Base-by-base conservation (phyloP, 2,329 filamentous ascomycete genomes). In the Myriosclerotinia duriaeana region DNA sequence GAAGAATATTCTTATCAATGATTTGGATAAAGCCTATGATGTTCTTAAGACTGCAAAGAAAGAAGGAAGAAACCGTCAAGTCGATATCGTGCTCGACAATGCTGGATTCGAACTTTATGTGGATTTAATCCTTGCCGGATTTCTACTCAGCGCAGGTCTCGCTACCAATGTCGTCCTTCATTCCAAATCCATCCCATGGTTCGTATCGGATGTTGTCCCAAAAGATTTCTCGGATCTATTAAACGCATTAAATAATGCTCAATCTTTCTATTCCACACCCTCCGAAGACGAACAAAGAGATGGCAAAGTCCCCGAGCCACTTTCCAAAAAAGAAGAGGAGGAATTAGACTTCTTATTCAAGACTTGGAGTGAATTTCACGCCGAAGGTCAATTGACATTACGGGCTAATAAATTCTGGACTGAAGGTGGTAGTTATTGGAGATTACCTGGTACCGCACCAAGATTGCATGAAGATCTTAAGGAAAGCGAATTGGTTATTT, bases 21-120 rank as follows among this genome's bases (percentile, higher is more conserved):
- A 99, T 76, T 84, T 97, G 7, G 84, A 83, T 14, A 80, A 82
- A 12, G 90, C 91, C 0, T 97, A 95, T 77, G 80, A 85, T 9
- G 78, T 86, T 0, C 83, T 96, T 30, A 85, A 84, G 65, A 82
- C 85, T 68, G 89, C 89, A 0, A 85, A 89, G 71, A 83, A 82
- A 30, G 82, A 84, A 42, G 84, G 85, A 38, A 86, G 87, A 68
- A 88, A 93, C 71, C 85, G 93, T 48, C 85, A 92, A 20, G 89
- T 99, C 2, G 95, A 99, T 74, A 94, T 99, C 70, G 90, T 99
- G 2, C 89, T 99, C 6, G 95, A 99, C 78, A 99, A 99, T 73
- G 92, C 95, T 26, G 95, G 95, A 7, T 99, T 99, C 76, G 95
- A 99, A 81, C 85, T 99, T 15, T 99, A 93, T 76, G 95, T 98